Base-by-base conservation (phyloP, 805 yeast genomes). In the Yarrowia phangngaensis region DNA sequence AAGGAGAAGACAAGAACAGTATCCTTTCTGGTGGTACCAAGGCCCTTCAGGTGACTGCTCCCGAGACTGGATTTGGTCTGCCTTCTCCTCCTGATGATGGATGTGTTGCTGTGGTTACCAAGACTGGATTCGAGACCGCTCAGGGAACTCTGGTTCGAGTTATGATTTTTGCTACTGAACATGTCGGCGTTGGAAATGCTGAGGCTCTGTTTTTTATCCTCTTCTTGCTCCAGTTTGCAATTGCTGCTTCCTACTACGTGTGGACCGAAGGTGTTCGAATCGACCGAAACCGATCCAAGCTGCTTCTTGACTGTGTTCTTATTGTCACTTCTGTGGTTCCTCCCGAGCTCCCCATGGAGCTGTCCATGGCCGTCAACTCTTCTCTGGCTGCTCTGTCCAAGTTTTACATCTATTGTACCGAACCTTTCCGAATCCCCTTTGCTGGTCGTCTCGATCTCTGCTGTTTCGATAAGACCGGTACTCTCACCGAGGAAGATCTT, bases 381-480 rank as follows among this genome's bases (percentile, higher is more conserved):
- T 89, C 97, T 6, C 73, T 92, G 64, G 79, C 88, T 52, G 88
- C 97, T 3, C 74, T 92, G 56, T 80, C 84, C 58, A 92, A 92
- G 67, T 82, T 74, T 64, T 89, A 82, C 64, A 82, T 92, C 54
- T 92, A 84, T 71, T 92, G 98, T 73, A 92, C 98, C 32, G 98
- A 92, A 67, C 98, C 98, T 13, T 92, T 92, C 73, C 79, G 98
- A 70, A 89, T 92, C 57, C 97, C 98, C 49, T 78, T 84, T 62
- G 98, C 97, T 51, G 98, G 98, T 59, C 82, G 97, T 70, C 80
- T 92, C 53, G 98, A 92, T 66, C 95, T 92, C 48, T 92, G 98
- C 71, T 92, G 97, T 72, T 92, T 92, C 59, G 98, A 92, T 69
- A 92, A 92, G 64, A 92, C 98, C 43, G 98, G 98, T 67, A 92